Base-by-base conservation (phyloP, 148 eudicot species). In the Rhododendron kiyosumense region DNA sequence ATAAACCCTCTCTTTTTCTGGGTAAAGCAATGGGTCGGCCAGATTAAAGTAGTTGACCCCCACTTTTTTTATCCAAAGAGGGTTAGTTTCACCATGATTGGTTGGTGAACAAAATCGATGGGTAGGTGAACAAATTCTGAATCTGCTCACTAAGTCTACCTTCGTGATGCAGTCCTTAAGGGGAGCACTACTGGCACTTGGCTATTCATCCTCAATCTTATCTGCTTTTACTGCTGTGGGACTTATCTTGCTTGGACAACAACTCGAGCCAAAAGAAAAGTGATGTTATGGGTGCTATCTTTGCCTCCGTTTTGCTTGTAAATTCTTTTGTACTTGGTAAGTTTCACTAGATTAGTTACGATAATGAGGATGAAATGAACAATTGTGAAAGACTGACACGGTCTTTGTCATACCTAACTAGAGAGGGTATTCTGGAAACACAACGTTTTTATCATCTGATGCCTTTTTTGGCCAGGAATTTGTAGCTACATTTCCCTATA, bases 161-260 rank as follows among this genome's bases (percentile, higher is more conserved):
- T 5, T 49, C 41, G 30, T 48, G 65, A 65, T 93, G 94, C 96
- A 97, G 99, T 95, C 99, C 28, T 85, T 97, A 85, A 91, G 98
- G 65, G 95, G 92, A 88, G 86, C 92, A 75, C 88, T 95, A 51
- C 93, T 96, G 49, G 91, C 88, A 30, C 28, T 90, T 9, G 93
- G 83, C 89, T 96, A 95, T 78, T 24, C 92, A 79, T 95, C 96
- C 9, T 88, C 99, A 1, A 14, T 92, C 54, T 88, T 97, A 88
- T 97, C 98, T 5, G 97, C 88, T 28, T 88, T 92, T 69, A 65
- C 99, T 74, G 71, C 94, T 15, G 84, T 93, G 36, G 99, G 96
- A 80, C 97, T 96, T 79, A 86, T 93, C 32, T 88, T 97, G 83
- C 93, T 94, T 24, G 96, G 88, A 81, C 79, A 87, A 85, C 94